These are phyloP conservation scores for Epithemia pelagica DNA, from an alignment of 108 stramenopile species.

Conservation along the genomic window DNA sequence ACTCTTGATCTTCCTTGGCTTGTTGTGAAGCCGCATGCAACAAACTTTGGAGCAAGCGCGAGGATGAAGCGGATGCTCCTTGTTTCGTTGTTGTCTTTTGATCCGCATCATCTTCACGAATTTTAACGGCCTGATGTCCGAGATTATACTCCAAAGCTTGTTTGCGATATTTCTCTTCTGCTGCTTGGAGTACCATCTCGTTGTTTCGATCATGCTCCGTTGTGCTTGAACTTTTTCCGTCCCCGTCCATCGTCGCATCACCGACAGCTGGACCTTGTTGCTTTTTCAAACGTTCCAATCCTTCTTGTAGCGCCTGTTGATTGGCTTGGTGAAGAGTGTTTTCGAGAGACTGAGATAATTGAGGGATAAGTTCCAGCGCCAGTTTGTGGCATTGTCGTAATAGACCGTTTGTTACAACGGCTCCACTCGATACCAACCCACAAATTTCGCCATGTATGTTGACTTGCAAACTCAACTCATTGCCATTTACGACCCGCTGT, in stretches of 20 bases:
- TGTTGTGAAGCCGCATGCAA: slow-evolving; percentile 35
- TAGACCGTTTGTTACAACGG: slow-evolving; percentile 49
- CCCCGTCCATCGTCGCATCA: not conserved
- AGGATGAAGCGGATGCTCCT: slow-evolving; percentile 10
- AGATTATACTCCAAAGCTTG: slow-evolving; percentile 67
- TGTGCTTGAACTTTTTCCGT: not conserved
- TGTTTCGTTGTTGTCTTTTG: not conserved
- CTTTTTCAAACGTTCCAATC: slow-evolving; percentile 45
- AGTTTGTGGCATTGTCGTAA: slow-evolving; percentile 44
- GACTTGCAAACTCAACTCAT: slow-evolving; percentile 53
- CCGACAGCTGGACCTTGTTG: slow-evolving; percentile 3
- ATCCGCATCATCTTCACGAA: slow-evolving; percentile 53
- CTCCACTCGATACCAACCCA: slow-evolving; percentile 70
- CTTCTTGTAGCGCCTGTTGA: slow-evolving; percentile 50
- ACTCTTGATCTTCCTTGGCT: slow-evolving; percentile 1
- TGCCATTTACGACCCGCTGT: slow-evolving; percentile 71
- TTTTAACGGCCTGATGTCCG: slow-evolving; percentile 61
- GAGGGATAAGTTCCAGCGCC: slow-evolving; percentile 35
- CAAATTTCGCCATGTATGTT: slow-evolving; percentile 88
- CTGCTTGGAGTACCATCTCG: slow-evolving; percentile 23
- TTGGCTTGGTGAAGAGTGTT: slow-evolving; percentile 61
- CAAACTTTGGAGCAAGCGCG: slow-evolving; percentile 50
- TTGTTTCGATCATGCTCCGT: slow-evolving; percentile 11
- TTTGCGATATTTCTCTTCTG: slow-evolving; percentile 63
- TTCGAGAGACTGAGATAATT: slow-evolving; percentile 63